Conservation (phyloP, 169 alveolate species). For the Cryptosporidium muris region DNA sequence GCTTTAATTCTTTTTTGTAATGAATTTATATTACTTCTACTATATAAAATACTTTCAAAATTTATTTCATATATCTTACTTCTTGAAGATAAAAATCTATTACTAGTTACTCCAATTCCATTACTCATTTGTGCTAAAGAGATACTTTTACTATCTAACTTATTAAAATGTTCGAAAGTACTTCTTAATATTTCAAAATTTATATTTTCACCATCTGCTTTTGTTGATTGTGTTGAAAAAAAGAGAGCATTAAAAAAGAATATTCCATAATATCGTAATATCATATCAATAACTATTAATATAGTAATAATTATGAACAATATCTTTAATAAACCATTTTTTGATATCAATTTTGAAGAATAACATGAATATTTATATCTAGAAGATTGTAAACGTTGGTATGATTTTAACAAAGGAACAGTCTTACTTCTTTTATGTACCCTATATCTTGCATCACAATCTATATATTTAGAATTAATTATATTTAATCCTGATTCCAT, state of each 20-base stretch:
- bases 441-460: background rate
- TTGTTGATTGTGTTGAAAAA: background rate
- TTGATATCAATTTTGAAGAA: background rate
- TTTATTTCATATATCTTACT: slow-evolving; percentile 25
- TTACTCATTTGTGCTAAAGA: slow-evolving; percentile 30
- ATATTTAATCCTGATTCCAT: slow-evolving; percentile 5
- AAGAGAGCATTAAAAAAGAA: slow-evolving; percentile 14
- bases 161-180: slow-evolving; percentile 7
- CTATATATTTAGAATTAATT: background rate
- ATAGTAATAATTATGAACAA: slow-evolving; percentile 24
- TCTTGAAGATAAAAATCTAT: background rate
- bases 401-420: slow-evolving; percentile 21
- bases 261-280: slow-evolving; percentile 35
- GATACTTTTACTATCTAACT: slow-evolving; percentile 5
- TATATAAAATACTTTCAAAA: slow-evolving; percentile 12
- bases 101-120: slow-evolving; percentile 31
- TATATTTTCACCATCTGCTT: slow-evolving; percentile 4
- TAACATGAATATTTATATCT: background rate
- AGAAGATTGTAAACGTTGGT: too few species aligned
- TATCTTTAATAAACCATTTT: slow-evolving; percentile 33
- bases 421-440: slow-evolving; percentile 63
- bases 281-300: slow-evolving; percentile 17
- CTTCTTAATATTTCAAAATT: slow-evolving; percentile 22
- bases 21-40: slow-evolving; percentile 25
- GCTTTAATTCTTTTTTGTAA: slow-evolving; percentile 34